Conservation (phyloP, 768 basidiomycete genomes). For the Suillus placidus region DNA sequence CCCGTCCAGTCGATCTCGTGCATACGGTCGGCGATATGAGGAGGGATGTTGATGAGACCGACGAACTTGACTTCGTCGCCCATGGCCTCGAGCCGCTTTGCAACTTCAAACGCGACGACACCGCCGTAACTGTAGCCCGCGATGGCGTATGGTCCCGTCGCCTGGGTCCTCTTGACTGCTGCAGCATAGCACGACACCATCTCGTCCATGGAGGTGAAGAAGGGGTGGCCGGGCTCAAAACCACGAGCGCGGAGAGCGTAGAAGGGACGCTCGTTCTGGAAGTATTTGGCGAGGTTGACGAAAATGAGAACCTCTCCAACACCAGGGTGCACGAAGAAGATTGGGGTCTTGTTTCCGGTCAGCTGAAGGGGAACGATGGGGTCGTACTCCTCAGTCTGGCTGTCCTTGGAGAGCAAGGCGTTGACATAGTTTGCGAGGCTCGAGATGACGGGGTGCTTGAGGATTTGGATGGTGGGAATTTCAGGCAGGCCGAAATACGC, state of each 20-base stretch:
- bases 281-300: slow-evolving; percentile 43
- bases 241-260: slow-evolving; percentile 43
- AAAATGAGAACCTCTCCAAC: slow-evolving; percentile 45
- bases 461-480: slow-evolving; percentile 43
- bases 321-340: slow-evolving; percentile 48
- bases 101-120: slow-evolving; percentile 40
- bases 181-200: slow-evolving; percentile 36
- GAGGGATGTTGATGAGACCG: slow-evolving; percentile 40
- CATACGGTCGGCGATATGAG: slow-evolving; percentile 43
- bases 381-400: slow-evolving; percentile 33
- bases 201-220: slow-evolving; percentile 35
- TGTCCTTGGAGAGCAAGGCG: slow-evolving; percentile 27
- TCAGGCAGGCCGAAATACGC: slow-evolving; percentile 31
- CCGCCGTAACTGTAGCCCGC: slow-evolving; percentile 44
- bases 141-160: slow-evolving; percentile 38
- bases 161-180: slow-evolving; percentile 31
- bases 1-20: slow-evolving; percentile 44
- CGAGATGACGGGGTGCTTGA: slow-evolving; percentile 35
- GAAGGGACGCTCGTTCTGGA: slow-evolving; percentile 41
- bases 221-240: slow-evolving; percentile 36
- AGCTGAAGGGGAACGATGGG: slow-evolving; percentile 45
- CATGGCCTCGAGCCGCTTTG: slow-evolving; percentile 30
- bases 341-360: slow-evolving; percentile 41
- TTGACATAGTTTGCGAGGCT: slow-evolving; percentile 35
- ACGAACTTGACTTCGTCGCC: slow-evolving; percentile 38